Evolutionary conservation across 2,329 filamentous ascomycete genomes (phyloP), one percentile per base, ranked within the genome.

Genomic region (Parastagonospora nodorum): DNA sequence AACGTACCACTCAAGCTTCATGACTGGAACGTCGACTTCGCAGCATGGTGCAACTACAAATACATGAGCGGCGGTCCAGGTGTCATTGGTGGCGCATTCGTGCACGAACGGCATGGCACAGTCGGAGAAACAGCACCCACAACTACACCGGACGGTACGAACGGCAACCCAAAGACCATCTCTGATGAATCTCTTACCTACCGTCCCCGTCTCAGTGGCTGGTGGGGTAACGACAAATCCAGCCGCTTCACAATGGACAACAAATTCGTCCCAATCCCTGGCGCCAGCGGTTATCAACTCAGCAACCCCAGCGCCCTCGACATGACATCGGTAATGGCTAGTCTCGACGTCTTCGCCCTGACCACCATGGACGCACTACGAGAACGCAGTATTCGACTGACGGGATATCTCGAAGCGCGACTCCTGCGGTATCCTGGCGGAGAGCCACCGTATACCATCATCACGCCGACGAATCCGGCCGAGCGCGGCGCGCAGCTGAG

Each of bases 1-100:
- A 96, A 96, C 67, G 89, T 95, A 2, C 85, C 88, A 35, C 75
- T 96, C 14, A 75, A 80, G 50, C 80, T 96, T 15, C 91, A 96
- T 73, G 89, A 93, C 63, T 96, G 92, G 92, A 82, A 89, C 60
- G 90, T 95, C 30, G 92, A 96, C 72, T 96, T 96, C 65, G 92
- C 92, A 12, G 89, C 84, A 46, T 96, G 92, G 92, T 96, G 92
- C 74, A 92, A 88, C 14, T 96, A 96, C 81, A 96, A 96, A 77
- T 96, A 96, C 76, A 83, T 96, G 71, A 96, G 96, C 69, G 86
- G 87, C 24, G 92, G 92, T 0, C 90, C 92, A 0, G 92, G 92
- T 4, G 82, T 86, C 12, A 95, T 95, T 57, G 90, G 84, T 1
- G 91, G 88, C 0, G 78, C 88, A 1, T 96, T 92, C 60, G 88